phyloP scores from a whole-genome alignment of 768 basidiomycete genomes.

The Leccinum arenicola region DNA sequence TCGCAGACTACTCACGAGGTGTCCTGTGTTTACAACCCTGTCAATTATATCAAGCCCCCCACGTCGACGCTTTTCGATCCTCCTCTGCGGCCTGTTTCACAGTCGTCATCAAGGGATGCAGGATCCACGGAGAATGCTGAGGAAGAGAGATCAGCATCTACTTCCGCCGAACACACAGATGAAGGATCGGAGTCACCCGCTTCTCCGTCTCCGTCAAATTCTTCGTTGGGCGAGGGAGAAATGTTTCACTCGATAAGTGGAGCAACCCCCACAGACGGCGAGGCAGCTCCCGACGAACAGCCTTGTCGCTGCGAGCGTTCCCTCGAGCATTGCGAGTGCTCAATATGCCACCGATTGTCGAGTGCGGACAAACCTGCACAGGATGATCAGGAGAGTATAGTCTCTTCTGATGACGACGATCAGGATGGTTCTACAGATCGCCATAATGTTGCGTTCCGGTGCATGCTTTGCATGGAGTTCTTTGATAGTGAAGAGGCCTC shows the following conservation, averaged over 20 bases:
- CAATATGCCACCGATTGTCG: constrained; percentile 5
- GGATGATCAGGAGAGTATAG: background rate
- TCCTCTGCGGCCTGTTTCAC: background rate
- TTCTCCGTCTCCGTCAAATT: constrained; percentile 7
- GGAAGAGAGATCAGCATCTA: background rate
- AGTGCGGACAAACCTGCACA: background rate
- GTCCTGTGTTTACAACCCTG: constrained; percentile 4
- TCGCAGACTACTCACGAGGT: constrained; percentile 6
- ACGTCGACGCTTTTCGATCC: background rate
- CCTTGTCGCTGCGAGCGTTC: background rate
- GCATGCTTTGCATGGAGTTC: constrained; percentile 13
- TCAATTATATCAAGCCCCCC: background rate
- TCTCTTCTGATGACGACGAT: background rate
- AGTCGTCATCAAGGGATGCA: background rate
- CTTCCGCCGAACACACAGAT: background rate
- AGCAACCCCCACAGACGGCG: background rate
- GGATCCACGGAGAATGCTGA: background rate
- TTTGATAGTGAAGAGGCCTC: constrained; percentile 14
- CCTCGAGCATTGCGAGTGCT: background rate
- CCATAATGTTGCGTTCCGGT: constrained; percentile 1
- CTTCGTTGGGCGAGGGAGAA: constrained; percentile 6
- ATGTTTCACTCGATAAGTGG: constrained; percentile 4
- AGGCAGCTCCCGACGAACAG: background rate
- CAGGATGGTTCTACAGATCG: background rate
- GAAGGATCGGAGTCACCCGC: background rate